Evolutionary conservation across 345 rosid species (phyloP), one percentile per base, ranked within the genome.

Genomic region (Eucalyptus leucophloia): DNA sequence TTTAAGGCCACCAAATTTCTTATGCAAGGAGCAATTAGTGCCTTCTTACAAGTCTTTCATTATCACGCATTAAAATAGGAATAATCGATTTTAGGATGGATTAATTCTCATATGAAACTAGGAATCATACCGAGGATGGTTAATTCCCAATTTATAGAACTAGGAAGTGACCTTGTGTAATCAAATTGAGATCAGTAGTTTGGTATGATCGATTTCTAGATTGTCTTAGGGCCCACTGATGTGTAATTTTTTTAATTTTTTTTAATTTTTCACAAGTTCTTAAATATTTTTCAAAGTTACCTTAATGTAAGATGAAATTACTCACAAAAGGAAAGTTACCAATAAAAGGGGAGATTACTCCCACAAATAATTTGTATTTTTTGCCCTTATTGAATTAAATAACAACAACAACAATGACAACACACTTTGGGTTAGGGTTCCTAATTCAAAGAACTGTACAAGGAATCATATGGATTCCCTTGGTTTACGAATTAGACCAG

Each of bases 401-500:
- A 34, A 69, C 19, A 5, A 7, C 19, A 65, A 4, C 8, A n/a
- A 7, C 4, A 67, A 7, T 3, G 23, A 1, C 6, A 56, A 1
- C 2, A 1, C 5, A 53, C 58, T 53, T 53, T 53, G 58, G n/a
- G n/a, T 26, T 58, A 21, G 65, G 65, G n/a, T 58, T 58, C n/a
- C 65, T 58, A 28, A 12, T 24, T 24, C 65, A 24, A 58, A 6
- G 14, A 28, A 58, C 0, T 0, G 7, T 11, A 58, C 2, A 10
- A 0, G 65, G 65, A 58, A 58, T 58, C n/a, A 28, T 11, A 58
- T 1, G 0, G 15, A 58, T 58, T 58, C n/a, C 7, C 58, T 19
- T 0, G 0, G 5, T 53, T 53, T 53, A 53, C 5, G 1, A 53
- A 53, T 53, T 19, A 53, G 58, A 53, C 24, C 1, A 4, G 1